A percentile compares a stretch with the other conserved stretches of the same genome.
Evolutionary conservation across 371 early-diverging fungal species (phyloP).

Genomic region (Blakeslea trispora): DNA sequence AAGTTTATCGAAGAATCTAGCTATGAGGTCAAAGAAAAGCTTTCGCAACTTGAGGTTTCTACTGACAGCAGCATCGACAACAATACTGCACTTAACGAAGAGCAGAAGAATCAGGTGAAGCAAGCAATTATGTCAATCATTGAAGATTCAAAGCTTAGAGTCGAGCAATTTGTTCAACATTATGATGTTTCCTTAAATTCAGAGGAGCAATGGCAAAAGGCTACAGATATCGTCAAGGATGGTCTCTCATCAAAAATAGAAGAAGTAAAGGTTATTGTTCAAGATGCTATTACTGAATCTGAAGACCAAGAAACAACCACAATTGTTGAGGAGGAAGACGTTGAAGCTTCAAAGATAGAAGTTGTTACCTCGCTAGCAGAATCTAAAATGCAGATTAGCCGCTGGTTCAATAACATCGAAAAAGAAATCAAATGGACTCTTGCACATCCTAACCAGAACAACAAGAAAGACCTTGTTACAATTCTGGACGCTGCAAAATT

Average conservation of each 20-base stretch:
- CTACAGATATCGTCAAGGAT: not conserved
- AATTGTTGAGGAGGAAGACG: constrained; percentile 7
- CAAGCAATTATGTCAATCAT: constrained; percentile 4
- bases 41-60: constrained; percentile 10
- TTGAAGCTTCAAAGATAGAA: constrained; percentile 24
- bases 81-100: constrained; percentile 6
- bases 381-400: constrained; percentile 14
- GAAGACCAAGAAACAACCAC: not conserved
- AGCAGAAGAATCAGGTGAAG: constrained; percentile 17
- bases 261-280: not conserved
- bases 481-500: constrained; percentile 26
- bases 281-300: not conserved
- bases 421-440: constrained; percentile 18
- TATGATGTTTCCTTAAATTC: constrained; percentile 5
- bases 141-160: not conserved
- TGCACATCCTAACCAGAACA: not conserved
- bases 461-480: constrained; percentile 5
- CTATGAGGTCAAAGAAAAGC: constrained; percentile 21
- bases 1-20: constrained; percentile 16
- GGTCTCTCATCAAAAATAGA: not conserved
- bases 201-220: constrained; percentile 13
- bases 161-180: constrained; percentile 13
- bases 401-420: constrained; percentile 19
- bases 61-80: not conserved
- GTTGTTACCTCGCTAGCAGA: constrained; percentile 23